A percentile compares a stretch with the other conserved stretches of the same genome.
Evolutionary conservation across 495 filamentous ascomycete genomes (phyloP).

Genomic region (Hyphodiscus hymeniophilus): DNA sequence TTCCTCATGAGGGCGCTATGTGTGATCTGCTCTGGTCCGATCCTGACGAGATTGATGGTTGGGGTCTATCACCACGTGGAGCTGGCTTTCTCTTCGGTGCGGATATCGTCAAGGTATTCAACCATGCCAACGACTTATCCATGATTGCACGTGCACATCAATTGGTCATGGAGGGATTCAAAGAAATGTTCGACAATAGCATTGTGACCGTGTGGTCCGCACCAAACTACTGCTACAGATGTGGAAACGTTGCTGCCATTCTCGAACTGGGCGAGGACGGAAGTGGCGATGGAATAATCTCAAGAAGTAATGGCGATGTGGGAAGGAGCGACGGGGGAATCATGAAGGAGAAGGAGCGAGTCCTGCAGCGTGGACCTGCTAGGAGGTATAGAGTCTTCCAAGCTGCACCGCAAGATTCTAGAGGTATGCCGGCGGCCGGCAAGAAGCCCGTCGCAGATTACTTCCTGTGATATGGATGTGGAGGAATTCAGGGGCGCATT

Average conservation of each 20-base stretch:
- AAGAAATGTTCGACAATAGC: constrained; percentile 96
- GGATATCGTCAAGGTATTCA: constrained; percentile 94
- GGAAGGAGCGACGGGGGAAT: constrained; percentile 42
- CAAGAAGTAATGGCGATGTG: constrained; percentile 74
- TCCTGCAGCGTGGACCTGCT: constrained; percentile 60
- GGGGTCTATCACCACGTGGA: constrained; percentile 89
- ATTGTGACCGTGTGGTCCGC: constrained; percentile 98
- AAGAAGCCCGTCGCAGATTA: constrained; percentile 58
- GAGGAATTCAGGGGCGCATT: neutral
- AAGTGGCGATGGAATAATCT: constrained; percentile 57
- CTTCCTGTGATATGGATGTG: constrained; percentile 5
- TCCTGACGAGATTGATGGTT: constrained; percentile 96
- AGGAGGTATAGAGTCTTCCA: constrained; percentile 94
- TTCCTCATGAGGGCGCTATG: constrained; percentile 98
- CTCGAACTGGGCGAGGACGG: constrained; percentile 87
- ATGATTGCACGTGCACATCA: constrained; percentile 93
- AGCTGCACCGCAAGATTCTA: constrained; percentile 89
- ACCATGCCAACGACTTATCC: constrained; percentile 83
- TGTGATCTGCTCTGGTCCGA: constrained; percentile 97
- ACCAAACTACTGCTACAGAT: constrained; percentile 97
- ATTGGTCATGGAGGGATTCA: constrained; percentile 98
- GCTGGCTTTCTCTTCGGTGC: constrained; percentile 95
- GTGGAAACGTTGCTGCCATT: constrained; percentile 94
- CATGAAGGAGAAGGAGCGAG: constrained; percentile 20
- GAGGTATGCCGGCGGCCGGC: constrained; percentile 94